Evolutionary conservation across 352 stramenopile genomes (phyloP).

Genomic region (Pythium aristosporum): DNA sequence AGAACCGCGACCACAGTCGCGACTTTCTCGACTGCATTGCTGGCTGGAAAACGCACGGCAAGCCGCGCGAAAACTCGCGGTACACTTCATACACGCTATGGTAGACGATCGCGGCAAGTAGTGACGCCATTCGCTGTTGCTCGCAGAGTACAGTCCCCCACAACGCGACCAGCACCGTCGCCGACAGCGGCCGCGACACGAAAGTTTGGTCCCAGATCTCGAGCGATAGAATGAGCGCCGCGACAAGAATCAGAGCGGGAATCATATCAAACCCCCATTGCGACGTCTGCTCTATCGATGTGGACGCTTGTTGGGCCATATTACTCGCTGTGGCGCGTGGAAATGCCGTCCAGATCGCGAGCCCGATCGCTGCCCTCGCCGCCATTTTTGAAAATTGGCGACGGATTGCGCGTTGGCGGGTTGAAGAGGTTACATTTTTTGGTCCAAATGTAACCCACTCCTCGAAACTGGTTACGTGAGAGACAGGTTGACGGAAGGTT

Average conservation of each 20-base stretch:
- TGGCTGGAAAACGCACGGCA: constrained; percentile 35
- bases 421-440: background rate
- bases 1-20: constrained; percentile 49
- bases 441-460: no score
- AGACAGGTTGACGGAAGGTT: no score
- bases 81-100: constrained; percentile 39
- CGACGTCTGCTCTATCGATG: background rate
- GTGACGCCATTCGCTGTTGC: constrained; percentile 43
- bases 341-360: constrained; percentile 1
- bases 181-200: constrained; percentile 40
- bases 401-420: background rate
- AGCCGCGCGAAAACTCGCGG: constrained; percentile 33
- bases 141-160: constrained; percentile 37
- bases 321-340: background rate
- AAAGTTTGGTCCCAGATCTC: constrained; percentile 60
- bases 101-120: constrained; percentile 43
- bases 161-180: constrained; percentile 34
- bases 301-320: background rate
- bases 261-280: constrained; percentile 23
- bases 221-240: constrained; percentile 48
- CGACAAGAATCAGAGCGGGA: constrained; percentile 48
- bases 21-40: constrained; percentile 21
- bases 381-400: constrained; percentile 1
- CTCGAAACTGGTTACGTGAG: no score
- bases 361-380: background rate